Conservation (phyloP, 108 stramenopile species). For the Fragilaria radians region DNA sequence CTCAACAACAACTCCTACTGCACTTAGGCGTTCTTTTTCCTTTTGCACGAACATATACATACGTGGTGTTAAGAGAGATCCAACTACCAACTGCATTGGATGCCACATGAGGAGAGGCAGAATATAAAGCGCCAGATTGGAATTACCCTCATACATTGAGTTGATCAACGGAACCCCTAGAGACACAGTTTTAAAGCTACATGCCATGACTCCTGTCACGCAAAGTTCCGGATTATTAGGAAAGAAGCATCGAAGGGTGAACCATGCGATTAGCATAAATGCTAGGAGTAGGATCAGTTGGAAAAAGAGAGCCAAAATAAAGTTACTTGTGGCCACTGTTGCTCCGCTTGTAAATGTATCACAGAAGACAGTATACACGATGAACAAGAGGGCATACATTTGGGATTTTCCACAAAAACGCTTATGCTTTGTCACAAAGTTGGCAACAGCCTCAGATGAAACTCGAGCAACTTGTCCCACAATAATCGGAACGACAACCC, state of each 20-base stretch:
- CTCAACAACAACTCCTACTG: not conserved
- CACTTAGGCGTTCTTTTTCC: conserved; percentile 26
- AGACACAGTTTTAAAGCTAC: conserved; percentile 63
- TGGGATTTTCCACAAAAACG: conserved; percentile 39
- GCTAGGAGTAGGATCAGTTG: conserved; percentile 26
- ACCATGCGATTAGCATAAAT: conserved; percentile 49
- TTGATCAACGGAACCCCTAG: conserved; percentile 70
- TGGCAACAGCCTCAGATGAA: conserved; percentile 17
- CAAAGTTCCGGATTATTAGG: conserved; percentile 30
- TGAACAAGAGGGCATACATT: conserved; percentile 45
- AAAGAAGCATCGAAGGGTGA: conserved; percentile 29
- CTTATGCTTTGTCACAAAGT: conserved; percentile 41
- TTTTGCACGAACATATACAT: conserved; percentile 35
- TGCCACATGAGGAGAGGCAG: conserved; percentile 71
- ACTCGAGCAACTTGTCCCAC: conserved; percentile 53
- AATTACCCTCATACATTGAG: conserved; percentile 45
- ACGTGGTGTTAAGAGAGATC: conserved; percentile 37
- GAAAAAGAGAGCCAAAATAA: conserved; percentile 29
- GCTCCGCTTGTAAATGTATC: conserved; percentile 32
- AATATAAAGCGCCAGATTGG: conserved; percentile 44
- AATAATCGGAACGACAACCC: conserved; percentile 47
- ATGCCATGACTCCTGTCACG: conserved; percentile 63
- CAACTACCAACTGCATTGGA: conserved; percentile 57
- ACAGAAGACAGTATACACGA: conserved; percentile 65
- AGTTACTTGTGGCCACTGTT: conserved; percentile 18